These are phyloP conservation scores for Boletus vinaceobasis DNA, from an alignment of 768 basidiomycete genomes.

Conservation along the genomic window DNA sequence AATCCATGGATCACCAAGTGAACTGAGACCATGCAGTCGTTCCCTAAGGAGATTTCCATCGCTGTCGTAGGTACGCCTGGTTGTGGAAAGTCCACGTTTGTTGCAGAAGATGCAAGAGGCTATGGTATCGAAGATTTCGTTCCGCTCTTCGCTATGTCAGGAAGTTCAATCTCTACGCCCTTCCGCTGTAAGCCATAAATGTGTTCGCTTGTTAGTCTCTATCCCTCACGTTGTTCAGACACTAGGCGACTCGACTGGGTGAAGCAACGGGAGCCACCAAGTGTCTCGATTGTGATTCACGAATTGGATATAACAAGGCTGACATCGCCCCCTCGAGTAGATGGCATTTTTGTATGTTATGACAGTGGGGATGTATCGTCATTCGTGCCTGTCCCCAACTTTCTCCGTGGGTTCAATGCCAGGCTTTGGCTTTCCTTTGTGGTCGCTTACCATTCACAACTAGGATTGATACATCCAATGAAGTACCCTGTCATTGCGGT, in stretches of 20 bases:
- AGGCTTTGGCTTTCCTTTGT: slow-evolving; percentile 1
- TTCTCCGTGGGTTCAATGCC: slow-evolving; percentile 58
- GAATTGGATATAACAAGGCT: slow-evolving; percentile 59
- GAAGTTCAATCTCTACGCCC: slow-evolving; percentile 35
- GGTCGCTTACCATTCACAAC: slow-evolving; percentile 8
- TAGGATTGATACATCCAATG: slow-evolving; percentile 57
- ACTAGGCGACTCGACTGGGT: slow-evolving; percentile 32
- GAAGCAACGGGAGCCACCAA: slow-evolving; percentile 40
- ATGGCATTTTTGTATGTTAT: slow-evolving; percentile 86
- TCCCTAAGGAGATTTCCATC: slow-evolving; percentile 48
- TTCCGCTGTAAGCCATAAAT: slow-evolving; percentile 37
- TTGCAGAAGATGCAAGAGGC: slow-evolving; percentile 69
- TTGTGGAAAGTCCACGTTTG: slow-evolving; percentile 84
- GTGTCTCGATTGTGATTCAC: slow-evolving; percentile 48
- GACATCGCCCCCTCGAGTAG: slow-evolving; percentile 53
- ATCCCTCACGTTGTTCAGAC: slow-evolving; percentile 31
- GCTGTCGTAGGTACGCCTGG: slow-evolving; percentile 74
- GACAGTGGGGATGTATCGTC: slow-evolving; percentile 64
- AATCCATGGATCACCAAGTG: not conserved
- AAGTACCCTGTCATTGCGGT: slow-evolving; percentile 70
- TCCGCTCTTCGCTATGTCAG: slow-evolving; percentile 29
- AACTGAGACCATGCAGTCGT: slow-evolving; percentile 19
- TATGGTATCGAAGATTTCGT: slow-evolving; percentile 50
- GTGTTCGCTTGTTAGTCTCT: not conserved
- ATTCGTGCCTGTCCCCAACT: slow-evolving; percentile 59